phyloP scores from a whole-genome alignment of 1,284 basidiomycete genomes.

The Ustilago crameri region DNA sequence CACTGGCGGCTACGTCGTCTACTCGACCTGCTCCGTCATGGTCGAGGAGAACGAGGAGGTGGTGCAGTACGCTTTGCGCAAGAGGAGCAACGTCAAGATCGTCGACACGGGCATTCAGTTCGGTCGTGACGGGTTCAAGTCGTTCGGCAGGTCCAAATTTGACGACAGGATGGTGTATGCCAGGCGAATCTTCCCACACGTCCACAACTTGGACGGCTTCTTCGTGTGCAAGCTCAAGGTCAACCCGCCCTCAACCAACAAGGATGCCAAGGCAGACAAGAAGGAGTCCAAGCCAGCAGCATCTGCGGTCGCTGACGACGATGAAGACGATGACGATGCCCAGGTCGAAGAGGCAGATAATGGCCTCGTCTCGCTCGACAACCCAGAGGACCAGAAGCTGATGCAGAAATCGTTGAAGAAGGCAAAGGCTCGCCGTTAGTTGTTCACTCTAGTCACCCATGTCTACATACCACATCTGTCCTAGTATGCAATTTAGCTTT shows the following conservation, averaged over 20 bases:
- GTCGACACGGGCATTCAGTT: constrained; percentile 94
- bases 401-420: constrained; percentile 48
- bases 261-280: neutral
- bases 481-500: constrained; percentile 1
- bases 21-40: constrained; percentile 98
- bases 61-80: constrained; percentile 96
- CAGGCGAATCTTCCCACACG: constrained; percentile 66
- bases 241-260: constrained; percentile 46
- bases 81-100: constrained; percentile 92
- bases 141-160: constrained; percentile 89
- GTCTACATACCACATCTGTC: neutral
- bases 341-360: constrained; percentile 4
- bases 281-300: neutral
- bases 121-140: constrained; percentile 89
- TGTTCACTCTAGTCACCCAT: neutral
- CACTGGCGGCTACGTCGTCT: constrained; percentile 93
- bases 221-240: constrained; percentile 98
- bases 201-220: constrained; percentile 89
- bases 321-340: constrained; percentile 8
- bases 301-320: neutral
- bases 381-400: constrained; percentile 43
- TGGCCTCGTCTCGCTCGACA: constrained; percentile 30
- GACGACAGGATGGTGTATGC: constrained; percentile 75
- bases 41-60: constrained; percentile 99
- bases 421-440: constrained; percentile 26